Percentiles rank a stretch among this genome's conserved stretches.
phyloP scores from a whole-genome alignment of 805 yeast genomes.

The Ogataea siamensis region DNA sequence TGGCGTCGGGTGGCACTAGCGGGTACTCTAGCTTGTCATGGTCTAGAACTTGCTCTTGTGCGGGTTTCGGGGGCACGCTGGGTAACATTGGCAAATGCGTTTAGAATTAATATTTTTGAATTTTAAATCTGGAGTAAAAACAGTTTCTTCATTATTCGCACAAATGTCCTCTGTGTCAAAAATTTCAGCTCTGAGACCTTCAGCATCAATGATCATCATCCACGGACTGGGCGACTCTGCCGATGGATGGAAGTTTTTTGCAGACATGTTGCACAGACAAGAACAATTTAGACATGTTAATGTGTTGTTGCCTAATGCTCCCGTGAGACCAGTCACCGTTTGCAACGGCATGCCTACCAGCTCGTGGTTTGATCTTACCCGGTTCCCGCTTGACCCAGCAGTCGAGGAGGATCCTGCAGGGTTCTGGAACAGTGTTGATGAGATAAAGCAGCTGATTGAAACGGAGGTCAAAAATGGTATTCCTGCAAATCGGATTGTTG shows the following conservation, averaged over 20 bases:
- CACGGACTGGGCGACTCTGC: conserved; percentile 96
- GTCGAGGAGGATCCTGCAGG: conserved; percentile 54
- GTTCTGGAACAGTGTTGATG: conserved; percentile 46
- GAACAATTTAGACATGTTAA: conserved; percentile 52
- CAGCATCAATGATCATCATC: conserved; percentile 69
- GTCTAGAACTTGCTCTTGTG: conserved; percentile 15
- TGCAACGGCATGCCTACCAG: conserved; percentile 70
- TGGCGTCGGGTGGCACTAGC: conserved; percentile 20
- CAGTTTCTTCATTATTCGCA: no score
- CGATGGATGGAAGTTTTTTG: conserved; percentile 82
- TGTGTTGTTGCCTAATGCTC: conserved; percentile 92
- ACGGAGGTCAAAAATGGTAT: conserved; percentile 56
- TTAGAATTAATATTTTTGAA: no score
- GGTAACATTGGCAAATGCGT: conserved; percentile 1
- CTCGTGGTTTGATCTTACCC: conserved; percentile 77
- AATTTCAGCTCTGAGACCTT: conserved; percentile 42
- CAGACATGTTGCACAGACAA: conserved; percentile 52
- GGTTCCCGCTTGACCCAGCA: conserved; percentile 45
- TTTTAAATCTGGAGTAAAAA: no score
- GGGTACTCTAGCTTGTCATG: conserved; percentile 26
- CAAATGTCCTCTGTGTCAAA: conserved; percentile 37
- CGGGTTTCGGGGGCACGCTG: conserved; percentile 6
- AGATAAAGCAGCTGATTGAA: conserved; percentile 44
- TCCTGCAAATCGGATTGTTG: conserved; percentile 63
- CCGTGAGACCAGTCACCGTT: conserved; percentile 62